Conservation (phyloP, 2,329 filamentous ascomycete genomes). For the Trichoderma guizhouense region DNA sequence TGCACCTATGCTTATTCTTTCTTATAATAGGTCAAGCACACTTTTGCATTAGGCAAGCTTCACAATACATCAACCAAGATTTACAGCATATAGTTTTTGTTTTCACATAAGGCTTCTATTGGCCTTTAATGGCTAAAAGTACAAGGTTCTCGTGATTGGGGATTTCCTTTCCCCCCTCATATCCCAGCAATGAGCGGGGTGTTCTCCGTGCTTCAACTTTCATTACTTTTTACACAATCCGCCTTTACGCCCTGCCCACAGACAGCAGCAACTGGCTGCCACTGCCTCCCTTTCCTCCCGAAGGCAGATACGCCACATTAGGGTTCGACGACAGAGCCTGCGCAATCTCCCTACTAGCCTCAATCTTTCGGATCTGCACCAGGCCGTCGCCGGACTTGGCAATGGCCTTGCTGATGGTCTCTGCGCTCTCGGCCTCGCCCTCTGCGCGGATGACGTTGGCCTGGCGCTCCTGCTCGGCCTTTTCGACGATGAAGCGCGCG, state of each 20-base stretch:
- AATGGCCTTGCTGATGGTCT: constrained; percentile 91
- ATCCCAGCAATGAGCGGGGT: constrained; percentile 35
- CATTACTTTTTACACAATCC: constrained; percentile 21
- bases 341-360: constrained; percentile 94
- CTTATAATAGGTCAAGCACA: not conserved
- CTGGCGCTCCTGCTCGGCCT: constrained; percentile 97
- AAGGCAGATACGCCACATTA: constrained; percentile 90
- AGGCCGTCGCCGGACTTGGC: constrained; percentile 90
- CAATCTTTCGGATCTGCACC: constrained; percentile 94
- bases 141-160: constrained; percentile 30
- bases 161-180: constrained; percentile 20
- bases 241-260: constrained; percentile 42
- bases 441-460: constrained; percentile 97
- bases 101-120: constrained; percentile 11
- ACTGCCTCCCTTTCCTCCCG: constrained; percentile 57
- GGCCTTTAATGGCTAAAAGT: constrained; percentile 33
- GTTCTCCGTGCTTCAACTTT: constrained; percentile 25
- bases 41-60: not conserved
- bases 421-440: constrained; percentile 94
- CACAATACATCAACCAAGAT: not conserved
- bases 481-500: constrained; percentile 96
- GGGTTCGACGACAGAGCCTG: constrained; percentile 85
- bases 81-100: not conserved
- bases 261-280: constrained; percentile 54
- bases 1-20: not conserved